Conservation (phyloP, 2,329 filamentous ascomycete species). For the Tolypocladium tropicale region DNA sequence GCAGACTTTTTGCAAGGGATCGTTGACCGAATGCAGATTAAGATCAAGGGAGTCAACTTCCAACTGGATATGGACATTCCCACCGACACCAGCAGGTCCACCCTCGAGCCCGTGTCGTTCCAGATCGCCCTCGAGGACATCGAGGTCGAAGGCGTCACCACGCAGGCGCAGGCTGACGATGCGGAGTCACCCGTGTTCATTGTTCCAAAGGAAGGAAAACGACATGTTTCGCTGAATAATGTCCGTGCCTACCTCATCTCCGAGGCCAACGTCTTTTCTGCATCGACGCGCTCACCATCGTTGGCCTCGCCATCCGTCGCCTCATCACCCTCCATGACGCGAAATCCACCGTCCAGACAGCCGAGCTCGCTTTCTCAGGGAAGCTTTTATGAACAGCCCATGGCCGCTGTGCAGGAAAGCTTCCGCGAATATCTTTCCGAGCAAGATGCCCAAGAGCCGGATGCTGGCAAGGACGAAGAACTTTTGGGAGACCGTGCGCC, state of each 20-base stretch:
- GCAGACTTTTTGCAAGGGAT: slow-evolving; percentile 65
- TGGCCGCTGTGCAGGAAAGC: slow-evolving; percentile 14
- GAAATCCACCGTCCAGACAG: slow-evolving; percentile 23
- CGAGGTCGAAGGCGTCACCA: slow-evolving; percentile 56
- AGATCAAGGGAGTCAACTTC: slow-evolving; percentile 54
- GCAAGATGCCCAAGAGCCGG: neutral
- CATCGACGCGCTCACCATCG: slow-evolving; percentile 46
- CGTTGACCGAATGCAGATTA: slow-evolving; percentile 58
- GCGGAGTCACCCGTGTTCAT: slow-evolving; percentile 22
- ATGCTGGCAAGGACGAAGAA: slow-evolving; percentile 1
- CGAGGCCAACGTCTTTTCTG: slow-evolving; percentile 55
- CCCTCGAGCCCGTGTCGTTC: slow-evolving; percentile 48
- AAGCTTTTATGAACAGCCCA: slow-evolving; percentile 14
- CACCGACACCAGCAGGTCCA: slow-evolving; percentile 32
- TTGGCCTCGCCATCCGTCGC: slow-evolving; percentile 29
- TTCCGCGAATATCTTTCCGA: slow-evolving; percentile 13
- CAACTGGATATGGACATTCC: slow-evolving; percentile 53
- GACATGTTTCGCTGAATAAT: slow-evolving; percentile 51
- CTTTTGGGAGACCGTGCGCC: slow-evolving; percentile 32
- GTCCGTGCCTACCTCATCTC: slow-evolving; percentile 57
- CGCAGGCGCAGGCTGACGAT: slow-evolving; percentile 11
- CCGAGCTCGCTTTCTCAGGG: slow-evolving; percentile 16
- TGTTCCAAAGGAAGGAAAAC: slow-evolving; percentile 50
- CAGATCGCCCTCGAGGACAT: slow-evolving; percentile 55
- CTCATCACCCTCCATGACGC: slow-evolving; percentile 41